phyloP scores from a whole-genome alignment of 192 early-diverging fungal species.

The Coemansia sp. region DNA sequence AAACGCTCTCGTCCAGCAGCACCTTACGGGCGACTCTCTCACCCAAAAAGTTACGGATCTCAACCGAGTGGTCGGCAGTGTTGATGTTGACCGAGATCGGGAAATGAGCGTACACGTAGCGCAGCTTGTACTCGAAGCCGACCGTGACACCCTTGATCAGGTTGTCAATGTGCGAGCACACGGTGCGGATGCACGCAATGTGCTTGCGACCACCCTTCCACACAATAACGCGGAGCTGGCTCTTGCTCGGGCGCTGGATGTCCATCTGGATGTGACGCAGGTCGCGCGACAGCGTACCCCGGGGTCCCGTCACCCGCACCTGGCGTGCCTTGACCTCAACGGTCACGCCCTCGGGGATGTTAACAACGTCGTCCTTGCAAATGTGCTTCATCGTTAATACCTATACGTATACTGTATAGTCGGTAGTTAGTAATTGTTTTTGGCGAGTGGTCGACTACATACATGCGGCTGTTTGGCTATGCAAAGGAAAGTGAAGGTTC shows the following conservation, averaged over 20 bases:
- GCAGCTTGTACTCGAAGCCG: slow-evolving; percentile 99
- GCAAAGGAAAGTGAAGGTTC: no score
- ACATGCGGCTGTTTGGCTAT: no score
- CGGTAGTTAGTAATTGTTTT: background rate
- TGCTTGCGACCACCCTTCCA: slow-evolving; percentile 98
- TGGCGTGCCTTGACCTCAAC: slow-evolving; percentile 86
- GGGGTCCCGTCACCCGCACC: slow-evolving; percentile 87
- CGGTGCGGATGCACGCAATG: slow-evolving; percentile 96
- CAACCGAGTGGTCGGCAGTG: slow-evolving; percentile 72
- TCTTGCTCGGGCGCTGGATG: slow-evolving; percentile 66
- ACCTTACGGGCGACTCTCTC: slow-evolving; percentile 90
- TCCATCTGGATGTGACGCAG: slow-evolving; percentile 95
- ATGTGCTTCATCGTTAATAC: slow-evolving; percentile 82
- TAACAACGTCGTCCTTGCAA: slow-evolving; percentile 82
- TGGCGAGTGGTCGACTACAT: no score
- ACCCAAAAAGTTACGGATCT: slow-evolving; percentile 99
- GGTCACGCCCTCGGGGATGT: slow-evolving; percentile 85
- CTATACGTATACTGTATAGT: background rate
- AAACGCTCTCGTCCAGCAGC: slow-evolving; percentile 82
- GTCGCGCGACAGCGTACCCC: slow-evolving; percentile 85
- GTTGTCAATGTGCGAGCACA: slow-evolving; percentile 94
- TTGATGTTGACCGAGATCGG: slow-evolving; percentile 95
- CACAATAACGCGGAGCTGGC: slow-evolving; percentile 82
- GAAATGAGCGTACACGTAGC: slow-evolving; percentile 98
- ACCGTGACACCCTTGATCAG: slow-evolving; percentile 98